These are phyloP conservation scores for Penicillium argentinense DNA, from an alignment of 495 filamentous ascomycete genomes.

Conservation along the genomic window DNA sequence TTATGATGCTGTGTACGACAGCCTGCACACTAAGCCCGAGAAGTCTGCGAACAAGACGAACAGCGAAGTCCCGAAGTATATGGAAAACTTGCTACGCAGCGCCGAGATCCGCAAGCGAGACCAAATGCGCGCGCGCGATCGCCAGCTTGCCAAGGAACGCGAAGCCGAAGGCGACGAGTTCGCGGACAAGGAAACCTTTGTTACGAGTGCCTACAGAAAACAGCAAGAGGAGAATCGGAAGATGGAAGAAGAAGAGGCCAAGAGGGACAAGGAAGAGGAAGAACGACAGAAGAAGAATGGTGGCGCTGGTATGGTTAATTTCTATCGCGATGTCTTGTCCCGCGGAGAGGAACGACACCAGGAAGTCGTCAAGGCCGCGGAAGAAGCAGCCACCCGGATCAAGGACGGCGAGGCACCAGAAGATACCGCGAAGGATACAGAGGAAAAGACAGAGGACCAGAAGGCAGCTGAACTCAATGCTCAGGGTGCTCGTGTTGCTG, in stretches of 20 bases:
- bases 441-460: constrained; percentile 69
- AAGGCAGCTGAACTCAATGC: constrained; percentile 72
- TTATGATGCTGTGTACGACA: constrained; percentile 58
- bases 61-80: constrained; percentile 68
- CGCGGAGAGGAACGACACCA: constrained; percentile 74
- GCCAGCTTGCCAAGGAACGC: constrained; percentile 79
- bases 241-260: constrained; percentile 78
- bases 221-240: constrained; percentile 83
- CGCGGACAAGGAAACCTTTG: constrained; percentile 93
- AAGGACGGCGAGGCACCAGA: constrained; percentile 38
- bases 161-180: constrained; percentile 94
- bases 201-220: constrained; percentile 90
- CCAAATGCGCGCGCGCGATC: constrained; percentile 82
- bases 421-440: constrained; percentile 31
- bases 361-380: constrained; percentile 63
- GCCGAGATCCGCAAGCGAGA: constrained; percentile 89
- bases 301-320: constrained; percentile 75
- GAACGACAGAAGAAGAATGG: constrained; percentile 59
- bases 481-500: constrained; percentile 62
- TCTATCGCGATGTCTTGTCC: constrained; percentile 82
- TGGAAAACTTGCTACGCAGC: constrained; percentile 73
- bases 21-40: constrained; percentile 42
- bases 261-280: constrained; percentile 65
- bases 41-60: constrained; percentile 24
- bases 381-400: constrained; percentile 61